phyloP scores from a whole-genome alignment of 805 yeast genomes.

The Clavispora vitiphila region DNA sequence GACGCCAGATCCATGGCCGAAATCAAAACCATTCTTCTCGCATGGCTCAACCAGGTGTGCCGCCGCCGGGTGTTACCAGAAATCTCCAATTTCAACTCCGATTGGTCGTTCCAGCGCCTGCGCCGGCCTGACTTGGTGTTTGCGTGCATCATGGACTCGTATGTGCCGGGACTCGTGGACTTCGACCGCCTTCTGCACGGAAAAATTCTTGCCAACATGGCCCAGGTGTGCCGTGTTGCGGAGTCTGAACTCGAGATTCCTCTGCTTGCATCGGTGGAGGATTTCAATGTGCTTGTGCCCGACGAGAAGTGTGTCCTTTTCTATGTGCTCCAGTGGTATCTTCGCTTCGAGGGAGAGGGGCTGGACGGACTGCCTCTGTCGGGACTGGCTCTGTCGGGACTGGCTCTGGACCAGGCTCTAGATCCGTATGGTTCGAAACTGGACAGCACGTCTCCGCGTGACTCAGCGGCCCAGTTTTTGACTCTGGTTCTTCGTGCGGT shows the following conservation, averaged over 20 bases:
- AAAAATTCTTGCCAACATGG: conserved; percentile 11
- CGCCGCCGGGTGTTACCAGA: conserved; percentile 16
- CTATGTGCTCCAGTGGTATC: conserved; percentile 57
- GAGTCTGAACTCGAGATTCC: conserved; percentile 45
- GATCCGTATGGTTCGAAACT: too few relatives aligned
- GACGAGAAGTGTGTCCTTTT: conserved; percentile 60
- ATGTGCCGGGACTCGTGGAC: conserved; percentile 16
- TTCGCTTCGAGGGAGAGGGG: conserved; percentile 31
- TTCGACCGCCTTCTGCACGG: conserved; percentile 22
- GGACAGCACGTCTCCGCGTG: not conserved
- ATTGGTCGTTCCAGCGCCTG: conserved; percentile 46
- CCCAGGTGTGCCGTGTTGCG: conserved; percentile 37
- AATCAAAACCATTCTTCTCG: conserved; percentile 29
- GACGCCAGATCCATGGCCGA: conserved; percentile 24
- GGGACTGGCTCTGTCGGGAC: not conserved
- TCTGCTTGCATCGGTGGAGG: conserved; percentile 50
- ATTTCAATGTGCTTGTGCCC: conserved; percentile 44
- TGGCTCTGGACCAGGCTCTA: not conserved
- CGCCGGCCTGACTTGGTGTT: conserved; percentile 46
- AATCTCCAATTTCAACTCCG: conserved; percentile 46
- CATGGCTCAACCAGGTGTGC: conserved; percentile 47
- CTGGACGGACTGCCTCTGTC: not conserved
- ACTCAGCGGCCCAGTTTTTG: conserved; percentile 5
- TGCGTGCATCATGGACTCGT: conserved; percentile 30
- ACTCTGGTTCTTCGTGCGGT: conserved; percentile 7